A percentile compares a stretch with the other conserved stretches of the same genome.
phyloP scores from a whole-genome alignment of 2,329 filamentous ascomycete species.

The Diaporthe sp. region DNA sequence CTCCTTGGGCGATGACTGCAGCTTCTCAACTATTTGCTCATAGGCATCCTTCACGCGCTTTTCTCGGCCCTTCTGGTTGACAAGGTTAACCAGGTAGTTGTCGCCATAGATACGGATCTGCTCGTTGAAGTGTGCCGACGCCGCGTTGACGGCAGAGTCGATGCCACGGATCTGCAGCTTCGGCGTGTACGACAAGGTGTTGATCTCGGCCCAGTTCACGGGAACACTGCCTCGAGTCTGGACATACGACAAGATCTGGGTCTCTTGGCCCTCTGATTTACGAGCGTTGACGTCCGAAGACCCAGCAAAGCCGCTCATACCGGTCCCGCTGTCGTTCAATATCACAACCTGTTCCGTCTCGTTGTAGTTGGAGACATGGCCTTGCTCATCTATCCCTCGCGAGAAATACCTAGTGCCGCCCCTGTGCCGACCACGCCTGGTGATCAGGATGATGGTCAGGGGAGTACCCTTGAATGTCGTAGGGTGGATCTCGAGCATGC shows the following conservation, averaged over 20 bases:
- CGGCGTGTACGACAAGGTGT: constrained; percentile 90
- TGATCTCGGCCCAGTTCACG: constrained; percentile 96
- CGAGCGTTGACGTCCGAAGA: constrained; percentile 81
- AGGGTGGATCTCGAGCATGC: constrained; percentile 91
- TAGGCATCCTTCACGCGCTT: constrained; percentile 91
- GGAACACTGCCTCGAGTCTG: constrained; percentile 97
- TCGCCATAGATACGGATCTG: constrained; percentile 95
- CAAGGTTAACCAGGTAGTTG: constrained; percentile 96
- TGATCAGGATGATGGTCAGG: constrained; percentile 88
- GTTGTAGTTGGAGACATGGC: constrained; percentile 98
- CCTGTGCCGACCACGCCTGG: constrained; percentile 86
- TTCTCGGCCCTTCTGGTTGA: constrained; percentile 96
- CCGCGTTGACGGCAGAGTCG: constrained; percentile 81
- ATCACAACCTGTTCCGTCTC: constrained; percentile 96
- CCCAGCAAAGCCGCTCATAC: constrained; percentile 83
- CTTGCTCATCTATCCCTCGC: constrained; percentile 90
- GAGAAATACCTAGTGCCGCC: constrained; percentile 96
- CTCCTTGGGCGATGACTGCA: constrained; percentile 77
- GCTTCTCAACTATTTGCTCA: constrained; percentile 84
- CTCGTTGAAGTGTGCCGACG: constrained; percentile 89
- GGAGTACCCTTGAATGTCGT: constrained; percentile 87
- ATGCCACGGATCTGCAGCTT: constrained; percentile 88
- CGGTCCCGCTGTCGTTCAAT: constrained; percentile 82
- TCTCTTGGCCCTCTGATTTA: constrained; percentile 75
- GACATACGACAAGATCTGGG: constrained; percentile 92